Percentiles rank a stretch among this genome's conserved stretches.
These are phyloP conservation scores for Madurella mycetomatis DNA, from an alignment of 2,329 filamentous ascomycete genomes.

Conservation along the genomic window DNA sequence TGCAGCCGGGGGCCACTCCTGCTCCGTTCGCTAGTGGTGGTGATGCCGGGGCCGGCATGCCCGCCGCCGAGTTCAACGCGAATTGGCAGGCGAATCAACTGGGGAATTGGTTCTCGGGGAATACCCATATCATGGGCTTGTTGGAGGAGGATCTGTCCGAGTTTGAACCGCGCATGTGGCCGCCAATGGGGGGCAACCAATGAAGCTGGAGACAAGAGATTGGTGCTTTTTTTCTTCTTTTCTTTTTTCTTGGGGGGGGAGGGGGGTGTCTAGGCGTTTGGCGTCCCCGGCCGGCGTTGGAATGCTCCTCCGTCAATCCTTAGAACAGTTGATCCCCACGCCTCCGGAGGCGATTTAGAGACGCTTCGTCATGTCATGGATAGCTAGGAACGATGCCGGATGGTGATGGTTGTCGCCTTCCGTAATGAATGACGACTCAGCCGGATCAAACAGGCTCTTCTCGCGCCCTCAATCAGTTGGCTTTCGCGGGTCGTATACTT, in stretches of 20 bases:
- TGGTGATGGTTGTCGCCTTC: no score
- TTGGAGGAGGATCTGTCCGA: constrained; percentile 57
- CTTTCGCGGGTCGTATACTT: constrained; percentile 58
- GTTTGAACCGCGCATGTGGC: constrained; percentile 30
- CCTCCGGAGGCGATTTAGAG: no score
- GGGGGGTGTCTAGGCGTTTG: background rate
- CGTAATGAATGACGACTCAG: no score
- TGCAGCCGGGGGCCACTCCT: no score
- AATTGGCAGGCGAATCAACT: constrained; percentile 41
- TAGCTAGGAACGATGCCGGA: no score
- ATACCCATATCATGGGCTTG: constrained; percentile 59
- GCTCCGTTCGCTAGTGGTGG: constrained; percentile 29
- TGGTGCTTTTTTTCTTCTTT: no score
- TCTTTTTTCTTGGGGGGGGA: background rate
- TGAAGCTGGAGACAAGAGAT: background rate
- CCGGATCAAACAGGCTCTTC: no score
- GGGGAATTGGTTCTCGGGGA: constrained; percentile 63
- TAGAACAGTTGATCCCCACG: no score
- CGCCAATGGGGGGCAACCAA: constrained; percentile 1
- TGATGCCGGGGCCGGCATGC: constrained; percentile 4
- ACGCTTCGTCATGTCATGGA: no score
- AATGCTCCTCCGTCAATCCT: no score
- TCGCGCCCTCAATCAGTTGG: constrained; percentile 52
- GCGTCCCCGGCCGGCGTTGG: no score
- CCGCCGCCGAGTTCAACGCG: constrained; percentile 9